Evolutionary conservation across 331 rosid genomes (phyloP), one percentile per base, ranked within the genome.

Genomic region (Malus hybrid): DNA sequence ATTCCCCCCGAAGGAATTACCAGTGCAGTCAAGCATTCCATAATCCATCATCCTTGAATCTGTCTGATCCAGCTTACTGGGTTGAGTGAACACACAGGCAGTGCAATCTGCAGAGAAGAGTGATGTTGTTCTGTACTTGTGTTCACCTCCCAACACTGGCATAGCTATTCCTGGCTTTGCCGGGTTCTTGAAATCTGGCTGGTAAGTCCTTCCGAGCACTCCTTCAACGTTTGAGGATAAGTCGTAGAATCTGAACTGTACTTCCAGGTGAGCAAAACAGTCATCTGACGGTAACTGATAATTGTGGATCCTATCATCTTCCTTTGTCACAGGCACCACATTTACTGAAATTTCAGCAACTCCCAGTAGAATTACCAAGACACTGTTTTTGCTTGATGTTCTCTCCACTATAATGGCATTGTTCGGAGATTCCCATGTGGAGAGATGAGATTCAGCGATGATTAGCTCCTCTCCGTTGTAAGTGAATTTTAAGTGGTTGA

Each of bases 81-180:
- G 32, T 3, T 75, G 75, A 72, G 81, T 82, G 82, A 91, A 93
- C 34, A 78, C 26, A 77, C 96, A 93, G 2, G 70, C 76, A 16
- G 61, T 28, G 71, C 94, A 91, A 78, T 89, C 81, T 5, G 87
- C 74, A 58, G 91, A 80, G 77, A 84, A 79, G 65, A 91, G 94
- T 46, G 94, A 86, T 4, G 84, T 60, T 76, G 94, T 91, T 77
- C 74, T 78, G 75, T 91, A 89, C 81, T 24, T 83, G 36, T 91
- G 75, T 75, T 87, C 97, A 34, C 93, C 96, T 71, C 92, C 94
- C 42, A 91, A 83, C 15, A 91, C 85, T 0, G 92, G 86, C 94
- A 91, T 91, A 2, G 92, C 88, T 60, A 89, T 87, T 0, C 97
- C 97, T 1, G 76, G 72, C 84, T 86, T 89, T 0, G 83, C 91